Evolutionary conservation across 495 filamentous ascomycete genomes (phyloP).

Genomic region (Penicillium alfredii): DNA sequence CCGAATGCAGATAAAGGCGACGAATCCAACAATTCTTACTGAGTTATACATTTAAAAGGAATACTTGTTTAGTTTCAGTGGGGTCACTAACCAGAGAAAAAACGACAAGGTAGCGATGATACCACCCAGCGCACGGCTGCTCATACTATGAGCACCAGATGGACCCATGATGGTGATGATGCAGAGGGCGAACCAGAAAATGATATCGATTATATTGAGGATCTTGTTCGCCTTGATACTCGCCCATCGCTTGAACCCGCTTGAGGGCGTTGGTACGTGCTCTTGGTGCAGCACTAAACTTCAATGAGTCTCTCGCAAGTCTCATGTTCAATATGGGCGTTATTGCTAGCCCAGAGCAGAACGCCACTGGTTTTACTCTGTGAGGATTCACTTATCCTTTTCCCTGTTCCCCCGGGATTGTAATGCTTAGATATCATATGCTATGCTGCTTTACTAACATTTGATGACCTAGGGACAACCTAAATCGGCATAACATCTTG

Average conservation of each 20-base stretch:
- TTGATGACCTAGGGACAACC: slow-evolving; percentile 22
- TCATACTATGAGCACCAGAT: slow-evolving; percentile 2
- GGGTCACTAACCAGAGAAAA: slow-evolving; percentile 18
- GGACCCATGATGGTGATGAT: slow-evolving; percentile 18
- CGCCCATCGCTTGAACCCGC: slow-evolving; percentile 27
- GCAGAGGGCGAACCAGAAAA: slow-evolving; percentile 32
- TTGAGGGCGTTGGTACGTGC: too few relatives aligned
- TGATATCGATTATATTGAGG: slow-evolving; percentile 25
- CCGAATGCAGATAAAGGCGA: too few relatives aligned
- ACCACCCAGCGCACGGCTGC: slow-evolving; percentile 19
- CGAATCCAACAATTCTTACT: too few relatives aligned
- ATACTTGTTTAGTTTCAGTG: too few relatives aligned
- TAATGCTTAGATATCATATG: too few relatives aligned
- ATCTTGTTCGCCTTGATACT: slow-evolving; percentile 25
- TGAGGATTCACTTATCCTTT: too few relatives aligned
- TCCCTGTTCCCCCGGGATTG: too few relatives aligned
- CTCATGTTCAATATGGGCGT: slow-evolving; percentile 39
- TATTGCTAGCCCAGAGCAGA: slow-evolving; percentile 42
- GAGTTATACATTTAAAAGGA: too few relatives aligned
- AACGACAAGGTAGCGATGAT: slow-evolving; percentile 14
- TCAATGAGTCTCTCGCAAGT: slow-evolving; percentile 26
- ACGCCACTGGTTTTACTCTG: slow-evolving; percentile 45
- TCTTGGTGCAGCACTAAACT: too few relatives aligned
- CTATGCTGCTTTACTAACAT: too few relatives aligned
- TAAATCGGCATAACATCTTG: slow-evolving; percentile 42